These are phyloP conservation scores for Penicillium salamii DNA, from an alignment of 495 filamentous ascomycete genomes.

Conservation along the genomic window DNA sequence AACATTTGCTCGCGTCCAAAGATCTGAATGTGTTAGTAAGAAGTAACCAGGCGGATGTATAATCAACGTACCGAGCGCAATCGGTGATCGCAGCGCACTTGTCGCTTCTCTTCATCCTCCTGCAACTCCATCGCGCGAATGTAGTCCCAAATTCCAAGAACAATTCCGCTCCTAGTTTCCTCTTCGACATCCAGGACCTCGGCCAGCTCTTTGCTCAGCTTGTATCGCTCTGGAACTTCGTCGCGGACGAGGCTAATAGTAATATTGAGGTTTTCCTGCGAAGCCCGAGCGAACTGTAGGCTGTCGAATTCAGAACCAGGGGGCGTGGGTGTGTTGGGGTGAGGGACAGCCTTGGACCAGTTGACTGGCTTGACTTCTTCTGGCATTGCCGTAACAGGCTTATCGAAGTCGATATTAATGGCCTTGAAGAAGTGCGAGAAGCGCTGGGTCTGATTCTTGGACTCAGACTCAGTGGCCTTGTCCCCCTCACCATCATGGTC, in stretches of 20 bases:
- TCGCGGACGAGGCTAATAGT: slow-evolving; percentile 84
- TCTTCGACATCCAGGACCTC: slow-evolving; percentile 84
- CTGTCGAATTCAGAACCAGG: slow-evolving; percentile 77
- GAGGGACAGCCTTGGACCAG: slow-evolving; percentile 69
- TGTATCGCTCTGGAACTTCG: slow-evolving; percentile 80
- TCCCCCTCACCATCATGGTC: slow-evolving; percentile 52
- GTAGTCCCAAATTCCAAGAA: slow-evolving; percentile 95
- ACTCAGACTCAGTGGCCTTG: slow-evolving; percentile 36
- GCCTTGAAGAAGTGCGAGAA: slow-evolving; percentile 96
- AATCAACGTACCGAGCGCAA: slow-evolving; percentile 63
- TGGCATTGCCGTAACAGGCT: slow-evolving; percentile 40
- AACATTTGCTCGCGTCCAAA: slow-evolving; percentile 74
- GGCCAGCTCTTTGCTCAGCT: slow-evolving; percentile 71
- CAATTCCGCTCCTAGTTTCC: slow-evolving; percentile 79
- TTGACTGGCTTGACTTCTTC: slow-evolving; percentile 61
- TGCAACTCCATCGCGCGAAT: slow-evolving; percentile 80
- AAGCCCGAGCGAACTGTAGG: slow-evolving; percentile 83
- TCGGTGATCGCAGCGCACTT: slow-evolving; percentile 83
- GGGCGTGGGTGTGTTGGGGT: slow-evolving; percentile 45
- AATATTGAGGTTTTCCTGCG: slow-evolving; percentile 90
- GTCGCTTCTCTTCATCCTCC: slow-evolving; percentile 90
- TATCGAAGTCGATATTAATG: slow-evolving; percentile 84
- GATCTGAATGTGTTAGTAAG: slow-evolving; percentile 51
- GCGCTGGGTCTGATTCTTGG: slow-evolving; percentile 50
- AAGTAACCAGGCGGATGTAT: not conserved